Base-by-base conservation (phyloP, 2,329 filamentous ascomycete genomes). In the Exophiala lecanii-corni region DNA sequence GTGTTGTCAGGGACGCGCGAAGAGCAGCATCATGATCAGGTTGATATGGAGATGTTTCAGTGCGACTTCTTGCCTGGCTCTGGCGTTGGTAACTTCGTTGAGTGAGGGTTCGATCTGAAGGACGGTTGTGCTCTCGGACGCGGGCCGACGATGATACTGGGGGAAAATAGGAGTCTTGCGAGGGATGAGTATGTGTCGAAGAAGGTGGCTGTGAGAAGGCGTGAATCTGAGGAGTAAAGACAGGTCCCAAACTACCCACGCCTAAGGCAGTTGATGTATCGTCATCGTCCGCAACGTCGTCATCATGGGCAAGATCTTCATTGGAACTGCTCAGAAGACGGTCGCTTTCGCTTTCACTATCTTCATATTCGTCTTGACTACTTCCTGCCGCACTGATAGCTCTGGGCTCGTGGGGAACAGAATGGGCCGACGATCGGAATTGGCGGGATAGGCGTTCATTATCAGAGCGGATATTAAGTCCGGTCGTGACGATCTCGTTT, bases 291-390 rank as follows among this genome's bases (percentile, higher is more conserved):
- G 55, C 57, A 45, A 72, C 67, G 48, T 73, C 35, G 4, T 42
- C 40, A 10, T 48, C 44, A 26, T 50, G 49, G 39, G 60, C 57
- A 17, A 78, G 62, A 31, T 74, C 76, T 59, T 82, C 79, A 50
- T 77, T 81, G 3, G 79, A 82, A 46, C 77, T 81, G 44, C 74
- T 78, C 68, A 82, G 70, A 38, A 80, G 71, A 42, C 75, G 78
- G 57, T 95, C 89, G 31, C 89, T 88, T 50, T 95, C 89, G 64
- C 78, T 94, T 63, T 94, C 89, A 50, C 85, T 94, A 69, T 95
- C 89, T 23, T 94, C 88, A 58, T 94, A 94, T 67, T 95, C 89
- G 56, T 95, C 89, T 62, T 95, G 88, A 58, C 89, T 94, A 65
- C 88, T 94, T 39, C 67, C 69, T 9, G 68, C 71, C 31, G 62